Evolutionary conservation across 768 basidiomycete species (phyloP), one percentile per base, ranked within the genome.

Genomic region (Amanita pallidorosea): DNA sequence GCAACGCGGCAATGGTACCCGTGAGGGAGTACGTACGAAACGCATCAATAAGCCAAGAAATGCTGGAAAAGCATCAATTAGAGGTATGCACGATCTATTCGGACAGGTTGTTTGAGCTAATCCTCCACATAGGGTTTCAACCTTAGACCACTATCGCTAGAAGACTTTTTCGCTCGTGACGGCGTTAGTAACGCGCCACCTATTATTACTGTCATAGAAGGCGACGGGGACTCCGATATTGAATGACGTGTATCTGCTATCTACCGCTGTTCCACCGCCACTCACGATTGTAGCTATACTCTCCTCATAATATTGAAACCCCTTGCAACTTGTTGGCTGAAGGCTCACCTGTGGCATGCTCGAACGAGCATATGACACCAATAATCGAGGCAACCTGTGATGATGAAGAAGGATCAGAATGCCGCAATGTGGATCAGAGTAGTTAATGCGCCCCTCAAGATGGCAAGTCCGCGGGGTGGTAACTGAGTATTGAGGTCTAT

Each of bases 1-100:
- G 95, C 49, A 92, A 83, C 57, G 94, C 95, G 1, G 93, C 90
- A 0, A 95, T 97, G 92, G 77, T 83, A 1, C 90, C 92, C 5
- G 85, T 94, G 18, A 79, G 89, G 23, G 91, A 94, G 60, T 85
- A 81, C 57, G 81, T 93, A 73, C 73, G 81, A 33, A 68, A 62
- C 23, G 67, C 73, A 13, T 67, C 68, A 47, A 64, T 65, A 29
- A 67, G 72, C 29, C 69, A 67, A 58, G 71, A 61, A 61, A 66
- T 60, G 55, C 65, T 66, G 60, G 78, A 59, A 62, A 76, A 64
- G 69, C 79, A 63, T 56, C 79, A 65, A 68, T 75, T 70, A 11
- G 67, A 74, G 61, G 74, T 75, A 52, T 53, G 18, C 15, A 6
- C 31, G 12, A 20, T 7, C n/a, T 22, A 27, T 25, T 45, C 51